Conservation (phyloP, 1,284 basidiomycete species). For the Exobasidium cylindrosporum region DNA sequence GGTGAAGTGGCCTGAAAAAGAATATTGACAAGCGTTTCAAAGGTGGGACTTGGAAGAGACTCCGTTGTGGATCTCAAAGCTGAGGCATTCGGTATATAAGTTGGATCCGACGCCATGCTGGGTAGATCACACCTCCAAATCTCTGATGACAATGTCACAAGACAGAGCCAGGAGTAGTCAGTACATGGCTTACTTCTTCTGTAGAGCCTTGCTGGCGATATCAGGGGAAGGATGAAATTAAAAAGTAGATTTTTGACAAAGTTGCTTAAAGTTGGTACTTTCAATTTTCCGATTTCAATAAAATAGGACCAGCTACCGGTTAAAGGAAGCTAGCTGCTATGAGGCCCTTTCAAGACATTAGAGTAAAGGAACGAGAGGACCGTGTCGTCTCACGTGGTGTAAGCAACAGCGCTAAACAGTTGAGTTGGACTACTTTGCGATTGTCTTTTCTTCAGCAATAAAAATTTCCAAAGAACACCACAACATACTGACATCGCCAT, state of each 20-base stretch:
- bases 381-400: neutral
- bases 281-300: too few relatives aligned
- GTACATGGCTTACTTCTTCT: too few relatives aligned
- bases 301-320: too few relatives aligned
- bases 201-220: too few relatives aligned
- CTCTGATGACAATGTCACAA: too few relatives aligned
- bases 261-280: too few relatives aligned
- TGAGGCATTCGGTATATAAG: slow-evolving; percentile 1
- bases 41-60: neutral
- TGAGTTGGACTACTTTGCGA: neutral
- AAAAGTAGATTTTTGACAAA: too few relatives aligned
- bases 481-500: neutral
- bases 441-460: neutral
- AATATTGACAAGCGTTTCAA: slow-evolving; percentile 4
- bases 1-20: slow-evolving; percentile 15
- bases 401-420: slow-evolving; percentile 5
- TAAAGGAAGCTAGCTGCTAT: too few relatives aligned
- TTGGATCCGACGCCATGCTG: slow-evolving; percentile 7
- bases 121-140: too few relatives aligned
- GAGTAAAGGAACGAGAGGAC: neutral
- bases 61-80: neutral
- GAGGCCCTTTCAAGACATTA: too few relatives aligned
- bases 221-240: too few relatives aligned
- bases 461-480: neutral
- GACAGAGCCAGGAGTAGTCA: too few relatives aligned